A percentile compares a stretch with the other conserved stretches of the same genome.
Evolutionary conservation across 1,284 basidiomycete genomes (phyloP).

Genomic region (Moesziomyces parantarcticus): DNA sequence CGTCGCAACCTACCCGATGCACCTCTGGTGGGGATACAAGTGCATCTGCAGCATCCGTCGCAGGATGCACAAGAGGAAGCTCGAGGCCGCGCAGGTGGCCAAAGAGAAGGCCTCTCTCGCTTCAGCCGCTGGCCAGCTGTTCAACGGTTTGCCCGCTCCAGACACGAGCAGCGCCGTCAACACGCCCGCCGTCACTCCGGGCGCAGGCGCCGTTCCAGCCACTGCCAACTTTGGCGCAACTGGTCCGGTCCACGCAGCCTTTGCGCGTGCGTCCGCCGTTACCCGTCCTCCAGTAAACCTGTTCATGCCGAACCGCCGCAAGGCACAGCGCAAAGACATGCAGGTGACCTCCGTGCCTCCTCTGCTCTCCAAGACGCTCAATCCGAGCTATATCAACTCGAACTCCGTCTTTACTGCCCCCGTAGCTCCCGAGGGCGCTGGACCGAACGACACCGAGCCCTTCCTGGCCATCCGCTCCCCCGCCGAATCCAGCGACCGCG

Average conservation of each 20-base stretch:
- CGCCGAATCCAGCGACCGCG: slow-evolving; percentile 58
- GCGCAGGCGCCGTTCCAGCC: slow-evolving; percentile 36
- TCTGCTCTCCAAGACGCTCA: slow-evolving; percentile 21
- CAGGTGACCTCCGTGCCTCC: slow-evolving; percentile 10
- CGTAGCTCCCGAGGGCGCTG: slow-evolving; percentile 53
- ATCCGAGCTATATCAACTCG: slow-evolving; percentile 38
- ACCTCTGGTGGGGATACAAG: slow-evolving; percentile 67
- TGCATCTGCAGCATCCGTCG: slow-evolving; percentile 59
- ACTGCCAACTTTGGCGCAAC: slow-evolving; percentile 49
- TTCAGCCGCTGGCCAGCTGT: slow-evolving; percentile 49
- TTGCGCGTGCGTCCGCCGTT: slow-evolving; percentile 51
- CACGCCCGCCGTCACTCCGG: slow-evolving; percentile 60
- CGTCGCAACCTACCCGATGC: slow-evolving; percentile 63
- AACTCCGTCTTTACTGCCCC: slow-evolving; percentile 53
- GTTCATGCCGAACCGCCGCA: slow-evolving; percentile 34
- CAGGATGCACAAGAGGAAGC: slow-evolving; percentile 60
- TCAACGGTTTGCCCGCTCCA: slow-evolving; percentile 58
- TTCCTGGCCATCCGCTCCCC: slow-evolving; percentile 63
- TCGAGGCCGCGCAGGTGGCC: slow-evolving; percentile 49
- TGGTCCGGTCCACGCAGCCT: slow-evolving; percentile 49
- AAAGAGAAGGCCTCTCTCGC: slow-evolving; percentile 46
- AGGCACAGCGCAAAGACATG: slow-evolving; percentile 5
- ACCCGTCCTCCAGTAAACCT: slow-evolving; percentile 50
- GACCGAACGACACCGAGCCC: slow-evolving; percentile 50
- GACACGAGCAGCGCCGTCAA: slow-evolving; percentile 60